Evolutionary conservation across 2,329 filamentous ascomycete species (phyloP), one percentile per base, ranked within the genome.

Genomic region (Fonsecaea erecta): DNA sequence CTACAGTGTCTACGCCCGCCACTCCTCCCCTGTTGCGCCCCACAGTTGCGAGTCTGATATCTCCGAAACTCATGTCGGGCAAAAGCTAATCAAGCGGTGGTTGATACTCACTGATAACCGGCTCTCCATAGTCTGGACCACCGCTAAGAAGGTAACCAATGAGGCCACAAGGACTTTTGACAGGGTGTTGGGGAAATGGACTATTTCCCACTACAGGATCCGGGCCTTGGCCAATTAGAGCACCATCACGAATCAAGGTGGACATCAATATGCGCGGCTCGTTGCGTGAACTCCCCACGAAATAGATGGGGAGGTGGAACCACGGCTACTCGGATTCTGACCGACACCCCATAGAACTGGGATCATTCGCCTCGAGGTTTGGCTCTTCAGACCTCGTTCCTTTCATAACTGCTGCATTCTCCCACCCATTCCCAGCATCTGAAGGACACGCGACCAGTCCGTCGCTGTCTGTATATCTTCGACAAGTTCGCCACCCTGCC

Each of bases 301-400:
- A 30, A 52, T 28, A 30, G 48, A 52, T 52, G 48, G 48, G 48
- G 48, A 52, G 28, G 48, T 52, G 48, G 48, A 52, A 52, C 28
- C 28, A 26, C 48, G 48, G 48, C 11, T 52, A 52, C 18, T 28
- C 48, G 48, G 48, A 52, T 14, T 14, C 24, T 28, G 16, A 5
- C 21, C 21, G 48, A 52, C 12, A 52, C 11, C n/a, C n/a, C 9
- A 52, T 5, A 52, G 18, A n/a, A n/a, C n/a, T n/a, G 48, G 28
- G 37, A 43, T 43, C 16, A 18, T 43, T 14, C 37, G 32, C 32
- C 32, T 6, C n/a, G 9, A 43, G n/a, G 37, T 7, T 16, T 18
- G n/a, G n/a, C 16, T 43, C 37, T 11, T 7, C 37, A 43, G 37
- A 18, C 37, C 37, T n/a, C 5, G 6, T 43, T 43, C n/a, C 37